Evolutionary conservation across 345 rosid species (phyloP).

Genomic region (Linum trigynum): DNA sequence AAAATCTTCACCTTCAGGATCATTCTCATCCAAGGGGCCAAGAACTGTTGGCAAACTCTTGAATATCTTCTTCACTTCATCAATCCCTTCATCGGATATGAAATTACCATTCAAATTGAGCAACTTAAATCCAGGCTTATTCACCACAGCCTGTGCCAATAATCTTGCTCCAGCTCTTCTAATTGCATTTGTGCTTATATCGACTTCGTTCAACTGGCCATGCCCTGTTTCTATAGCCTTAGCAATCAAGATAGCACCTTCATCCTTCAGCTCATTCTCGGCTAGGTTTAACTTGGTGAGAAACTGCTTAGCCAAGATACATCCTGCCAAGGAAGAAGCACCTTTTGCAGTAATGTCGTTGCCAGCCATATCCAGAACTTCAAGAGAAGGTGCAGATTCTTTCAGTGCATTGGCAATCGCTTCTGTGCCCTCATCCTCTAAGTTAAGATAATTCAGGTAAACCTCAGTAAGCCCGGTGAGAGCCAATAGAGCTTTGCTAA

Average conservation of each 20-base stretch:
- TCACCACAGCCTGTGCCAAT: too few relatives aligned
- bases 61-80: conserved; percentile 25
- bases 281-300: background rate
- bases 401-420: conserved; percentile 1
- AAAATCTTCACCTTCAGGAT: conserved; percentile 60
- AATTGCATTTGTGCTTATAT: conserved; percentile 22
- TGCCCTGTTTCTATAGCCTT: conserved; percentile 24
- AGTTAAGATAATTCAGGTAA: background rate
- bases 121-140: background rate
- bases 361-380: conserved; percentile 7
- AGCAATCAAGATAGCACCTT: background rate
- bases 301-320: conserved; percentile 26
- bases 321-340: conserved; percentile 45
- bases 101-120: conserved; percentile 26
- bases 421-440: conserved; percentile 4
- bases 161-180: conserved; percentile 20
- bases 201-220: conserved; percentile 27
- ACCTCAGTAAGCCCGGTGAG: conserved; percentile 2
- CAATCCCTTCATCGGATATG: conserved; percentile 31
- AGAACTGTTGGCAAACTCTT: conserved; percentile 17
- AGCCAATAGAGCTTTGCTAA: conserved; percentile 2
- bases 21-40: conserved; percentile 27
- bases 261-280: background rate
- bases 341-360: conserved; percentile 5
- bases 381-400: conserved; percentile 2